Percentiles rank a stretch among this genome's conserved stretches.
phyloP scores from a whole-genome alignment of 768 basidiomycete genomes.

The Mycena latifolia region DNA sequence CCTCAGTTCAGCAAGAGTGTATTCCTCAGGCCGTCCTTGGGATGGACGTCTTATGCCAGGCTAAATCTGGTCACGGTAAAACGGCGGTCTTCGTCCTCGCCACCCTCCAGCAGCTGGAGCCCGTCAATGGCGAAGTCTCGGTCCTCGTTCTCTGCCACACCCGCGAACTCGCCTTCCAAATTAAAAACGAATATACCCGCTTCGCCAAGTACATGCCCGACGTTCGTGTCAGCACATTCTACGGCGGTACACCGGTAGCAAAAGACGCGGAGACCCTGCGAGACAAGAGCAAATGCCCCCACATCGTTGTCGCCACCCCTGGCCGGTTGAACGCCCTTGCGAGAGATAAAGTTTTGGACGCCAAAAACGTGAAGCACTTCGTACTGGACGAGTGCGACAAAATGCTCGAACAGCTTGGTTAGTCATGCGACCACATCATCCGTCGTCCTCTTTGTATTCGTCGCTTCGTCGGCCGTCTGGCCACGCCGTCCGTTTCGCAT shows the following conservation, averaged over 20 bases:
- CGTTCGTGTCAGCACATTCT: constrained; percentile 97
- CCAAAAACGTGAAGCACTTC: constrained; percentile 98
- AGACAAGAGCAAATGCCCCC: constrained; percentile 97
- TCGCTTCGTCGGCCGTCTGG: constrained; percentile 54
- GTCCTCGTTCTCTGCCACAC: constrained; percentile 99
- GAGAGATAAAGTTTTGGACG: constrained; percentile 95
- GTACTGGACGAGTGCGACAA: constrained; percentile 99
- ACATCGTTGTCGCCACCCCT: constrained; percentile 98
- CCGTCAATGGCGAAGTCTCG: constrained; percentile 97
- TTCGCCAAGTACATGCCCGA: constrained; percentile 99
- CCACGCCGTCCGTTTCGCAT: constrained; percentile 55
- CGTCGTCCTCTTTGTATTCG: constrained; percentile 64
- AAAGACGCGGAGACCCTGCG: constrained; percentile 95
- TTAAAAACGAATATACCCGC: constrained; percentile 99
- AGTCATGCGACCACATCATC: constrained; percentile 82
- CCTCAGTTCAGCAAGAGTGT: constrained; percentile 97
- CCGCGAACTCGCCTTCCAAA: constrained; percentile 98
- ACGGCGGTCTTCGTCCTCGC: constrained; percentile 99
- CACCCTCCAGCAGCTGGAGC: constrained; percentile 97
- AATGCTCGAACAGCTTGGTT: constrained; percentile 99
- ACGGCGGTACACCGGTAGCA: constrained; percentile 94
- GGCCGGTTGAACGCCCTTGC: constrained; percentile 96
- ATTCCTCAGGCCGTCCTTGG: constrained; percentile 99
- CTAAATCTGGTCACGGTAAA: constrained; percentile 98
- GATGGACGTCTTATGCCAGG: constrained; percentile 99